These are phyloP conservation scores for Choiromyces venosus DNA, from an alignment of 495 filamentous ascomycete species.

Conservation along the genomic window DNA sequence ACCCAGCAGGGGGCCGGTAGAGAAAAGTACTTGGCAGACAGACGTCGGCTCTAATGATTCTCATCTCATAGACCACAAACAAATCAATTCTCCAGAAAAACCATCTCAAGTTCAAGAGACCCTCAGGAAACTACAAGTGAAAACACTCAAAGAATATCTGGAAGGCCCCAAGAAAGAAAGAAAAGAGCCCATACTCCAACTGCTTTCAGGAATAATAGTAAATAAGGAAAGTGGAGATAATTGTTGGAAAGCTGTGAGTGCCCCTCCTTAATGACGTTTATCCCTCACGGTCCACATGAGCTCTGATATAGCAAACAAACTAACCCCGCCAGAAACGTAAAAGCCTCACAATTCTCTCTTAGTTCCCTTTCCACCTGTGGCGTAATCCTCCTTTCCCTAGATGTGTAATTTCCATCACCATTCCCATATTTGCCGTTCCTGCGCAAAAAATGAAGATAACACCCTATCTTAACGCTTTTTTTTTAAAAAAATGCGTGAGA, in stretches of 20 bases:
- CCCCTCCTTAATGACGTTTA: too few relatives aligned
- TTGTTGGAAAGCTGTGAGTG: background rate
- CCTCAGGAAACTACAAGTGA: background rate
- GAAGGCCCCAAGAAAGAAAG: background rate
- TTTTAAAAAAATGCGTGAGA: background rate
- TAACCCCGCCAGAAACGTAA: background rate
- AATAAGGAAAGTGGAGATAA: background rate
- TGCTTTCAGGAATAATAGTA: background rate
- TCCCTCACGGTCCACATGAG: background rate
- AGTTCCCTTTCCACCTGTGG: too few relatives aligned
- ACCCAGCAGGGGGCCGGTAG: background rate
- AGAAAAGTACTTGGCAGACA: too few relatives aligned
- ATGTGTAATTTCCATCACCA: background rate
- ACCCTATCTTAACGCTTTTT: background rate
- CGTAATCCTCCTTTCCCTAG: background rate
- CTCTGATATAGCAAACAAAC: background rate
- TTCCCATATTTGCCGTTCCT: background rate
- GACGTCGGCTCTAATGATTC: background rate
- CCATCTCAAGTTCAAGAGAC: background rate
- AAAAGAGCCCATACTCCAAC: background rate
- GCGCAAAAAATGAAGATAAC: background rate
- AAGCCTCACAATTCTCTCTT: background rate
- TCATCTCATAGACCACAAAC: background rate
- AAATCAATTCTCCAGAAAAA: background rate
- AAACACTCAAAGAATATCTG: too few relatives aligned